Percentiles rank a stretch among this genome's conserved stretches.
phyloP scores from a whole-genome alignment of 805 yeast genomes.

The Metschnikowia arizonensis region DNA sequence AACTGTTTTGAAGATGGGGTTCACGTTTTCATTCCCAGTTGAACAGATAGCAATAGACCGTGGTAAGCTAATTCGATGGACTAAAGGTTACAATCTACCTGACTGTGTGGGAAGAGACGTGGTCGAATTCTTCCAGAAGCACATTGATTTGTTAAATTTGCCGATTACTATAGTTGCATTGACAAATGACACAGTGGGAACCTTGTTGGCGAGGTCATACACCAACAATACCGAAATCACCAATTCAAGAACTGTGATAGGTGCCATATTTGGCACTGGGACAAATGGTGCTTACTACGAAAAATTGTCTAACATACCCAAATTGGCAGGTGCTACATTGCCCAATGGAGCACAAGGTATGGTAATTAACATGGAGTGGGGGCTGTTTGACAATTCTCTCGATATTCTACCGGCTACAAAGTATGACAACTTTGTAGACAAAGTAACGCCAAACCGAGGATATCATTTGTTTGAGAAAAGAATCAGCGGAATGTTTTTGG shows the following conservation, averaged over 20 bases:
- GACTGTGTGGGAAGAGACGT: constrained; percentile 87
- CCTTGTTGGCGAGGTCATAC: constrained; percentile 84
- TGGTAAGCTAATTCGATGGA: constrained; percentile 90
- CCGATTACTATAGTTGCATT: constrained; percentile 79
- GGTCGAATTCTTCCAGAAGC: constrained; percentile 64
- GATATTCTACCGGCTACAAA: constrained; percentile 71
- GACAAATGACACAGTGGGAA: constrained; percentile 95
- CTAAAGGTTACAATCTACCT: constrained; percentile 85
- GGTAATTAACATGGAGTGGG: constrained; percentile 98
- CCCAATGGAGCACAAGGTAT: constrained; percentile 47
- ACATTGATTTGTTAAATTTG: constrained; percentile 54
- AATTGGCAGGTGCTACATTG: constrained; percentile 44
- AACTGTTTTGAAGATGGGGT: constrained; percentile 65
- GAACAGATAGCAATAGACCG: constrained; percentile 74
- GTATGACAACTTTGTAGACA: constrained; percentile 71
- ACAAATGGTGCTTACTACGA: constrained; percentile 95
- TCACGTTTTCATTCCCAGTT: constrained; percentile 93
- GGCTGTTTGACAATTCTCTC: constrained; percentile 86
- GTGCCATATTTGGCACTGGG: constrained; percentile 95
- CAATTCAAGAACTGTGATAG: constrained; percentile 74
- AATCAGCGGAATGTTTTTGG: constrained; percentile 87
- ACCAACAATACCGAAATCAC: constrained; percentile 57
- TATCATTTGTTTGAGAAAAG: constrained; percentile 91
- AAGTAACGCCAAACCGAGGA: constrained; percentile 73
- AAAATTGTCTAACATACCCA: constrained; percentile 64